A percentile compares a stretch with the other conserved stretches of the same genome.
These are phyloP conservation scores for Senna siamea DNA, from an alignment of 306 rosid species.

Conservation along the genomic window DNA sequence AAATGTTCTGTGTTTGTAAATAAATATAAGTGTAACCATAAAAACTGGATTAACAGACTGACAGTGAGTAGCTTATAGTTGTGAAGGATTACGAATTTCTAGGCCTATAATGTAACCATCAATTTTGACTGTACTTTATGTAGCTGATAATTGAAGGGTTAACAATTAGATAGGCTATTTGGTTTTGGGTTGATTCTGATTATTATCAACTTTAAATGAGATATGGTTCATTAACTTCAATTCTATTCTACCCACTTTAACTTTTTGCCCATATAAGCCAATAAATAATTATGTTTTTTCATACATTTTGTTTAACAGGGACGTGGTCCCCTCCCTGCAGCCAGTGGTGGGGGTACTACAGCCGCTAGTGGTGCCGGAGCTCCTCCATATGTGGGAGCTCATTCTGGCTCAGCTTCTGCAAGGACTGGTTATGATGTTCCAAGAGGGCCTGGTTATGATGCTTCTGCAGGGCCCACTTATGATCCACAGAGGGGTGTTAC, in stretches of 20 bases:
- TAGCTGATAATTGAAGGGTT: too few species aligned
- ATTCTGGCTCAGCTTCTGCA: slow-evolving; percentile 51
- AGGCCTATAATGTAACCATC: too few species aligned
- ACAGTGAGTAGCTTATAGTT: background rate
- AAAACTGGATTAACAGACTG: background rate
- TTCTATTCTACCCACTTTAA: background rate
- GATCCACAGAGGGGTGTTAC: slow-evolving; percentile 55
- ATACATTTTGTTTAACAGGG: slow-evolving; percentile 55
- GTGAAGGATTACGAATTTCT: background rate
- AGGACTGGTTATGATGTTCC: slow-evolving; percentile 55
- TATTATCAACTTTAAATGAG: background rate
- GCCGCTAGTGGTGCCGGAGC: slow-evolving; percentile 39
- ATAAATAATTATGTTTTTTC: slow-evolving; percentile 18
- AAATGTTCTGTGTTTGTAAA: slow-evolving; percentile 18
- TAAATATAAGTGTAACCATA: background rate
- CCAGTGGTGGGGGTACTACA: slow-evolving; percentile 30
- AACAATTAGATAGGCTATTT: background rate
- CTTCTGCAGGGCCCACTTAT: slow-evolving; percentile 58
- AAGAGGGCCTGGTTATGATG: slow-evolving; percentile 53
- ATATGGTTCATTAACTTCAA: background rate
- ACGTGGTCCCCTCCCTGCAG: slow-evolving; percentile 53
- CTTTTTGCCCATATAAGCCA: background rate
- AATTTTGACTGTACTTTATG: too few species aligned
- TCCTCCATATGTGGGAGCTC: slow-evolving; percentile 59
- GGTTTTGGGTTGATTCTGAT: slow-evolving; percentile 19